phyloP scores from a whole-genome alignment of 441 rosid genomes.

The Erysimum pusillum region DNA sequence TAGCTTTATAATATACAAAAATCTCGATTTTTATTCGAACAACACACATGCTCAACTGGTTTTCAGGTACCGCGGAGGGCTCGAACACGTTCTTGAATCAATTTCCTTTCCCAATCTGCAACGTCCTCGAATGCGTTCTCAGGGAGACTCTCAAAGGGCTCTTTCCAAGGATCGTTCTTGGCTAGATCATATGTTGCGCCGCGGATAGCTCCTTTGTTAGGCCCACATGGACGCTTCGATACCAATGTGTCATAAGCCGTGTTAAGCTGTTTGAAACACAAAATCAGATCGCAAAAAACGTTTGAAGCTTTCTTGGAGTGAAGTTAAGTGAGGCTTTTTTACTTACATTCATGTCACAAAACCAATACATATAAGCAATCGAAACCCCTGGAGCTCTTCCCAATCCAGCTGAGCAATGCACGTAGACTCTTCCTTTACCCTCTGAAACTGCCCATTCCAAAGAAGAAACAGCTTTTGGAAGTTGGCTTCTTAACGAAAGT shows the following conservation, averaged over 20 bases:
- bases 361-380: slow-evolving; percentile 86
- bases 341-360: slow-evolving; percentile 74
- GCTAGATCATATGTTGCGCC: slow-evolving; percentile 92
- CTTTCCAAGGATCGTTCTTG: slow-evolving; percentile 82
- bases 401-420: slow-evolving; percentile 92
- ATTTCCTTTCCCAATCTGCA: slow-evolving; percentile 89
- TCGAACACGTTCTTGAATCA: slow-evolving; percentile 72
- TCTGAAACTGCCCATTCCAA: slow-evolving; percentile 84
- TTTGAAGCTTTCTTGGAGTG: slow-evolving; percentile 8
- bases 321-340: slow-evolving; percentile 27
- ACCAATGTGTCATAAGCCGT: slow-evolving; percentile 74
- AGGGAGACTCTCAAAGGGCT: slow-evolving; percentile 80
- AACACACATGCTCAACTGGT: slow-evolving; percentile 6
- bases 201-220: slow-evolving; percentile 74
- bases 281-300: slow-evolving; percentile 15
- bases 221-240: slow-evolving; percentile 84
- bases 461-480: slow-evolving; percentile 85
- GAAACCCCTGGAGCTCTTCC: slow-evolving; percentile 96
- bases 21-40: background rate
- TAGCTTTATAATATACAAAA: slow-evolving; percentile 25
- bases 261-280: slow-evolving; percentile 59
- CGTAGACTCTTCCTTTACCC: slow-evolving; percentile 82
- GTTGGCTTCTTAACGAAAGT: slow-evolving; percentile 75
- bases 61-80: slow-evolving; percentile 68
- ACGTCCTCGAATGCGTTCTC: slow-evolving; percentile 79